A percentile compares a stretch with the other conserved stretches of the same genome.
Conservation (phyloP, 768 basidiomycete species). For the Ramaria sp. region DNA sequence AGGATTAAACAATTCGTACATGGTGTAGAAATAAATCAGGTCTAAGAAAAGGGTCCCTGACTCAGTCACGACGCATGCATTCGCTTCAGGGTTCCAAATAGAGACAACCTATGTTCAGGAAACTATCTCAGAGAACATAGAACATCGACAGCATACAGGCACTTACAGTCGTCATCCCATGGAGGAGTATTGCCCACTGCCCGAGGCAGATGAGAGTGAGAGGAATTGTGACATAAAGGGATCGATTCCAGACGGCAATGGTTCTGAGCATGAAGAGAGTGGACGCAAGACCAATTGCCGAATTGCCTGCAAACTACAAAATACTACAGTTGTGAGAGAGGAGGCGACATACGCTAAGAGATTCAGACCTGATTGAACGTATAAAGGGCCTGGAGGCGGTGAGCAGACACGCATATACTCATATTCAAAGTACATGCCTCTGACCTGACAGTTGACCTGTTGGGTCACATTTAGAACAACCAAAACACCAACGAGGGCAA, state of each 20-base stretch:
- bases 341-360: conserved; percentile 10
- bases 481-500: conserved; percentile 53
- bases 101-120: conserved; percentile 22
- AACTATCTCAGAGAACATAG: neutral
- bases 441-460: conserved; percentile 2
- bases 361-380: conserved; percentile 52
- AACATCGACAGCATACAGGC: neutral
- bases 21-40: conserved; percentile 61
- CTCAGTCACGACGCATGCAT: conserved; percentile 38
- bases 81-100: conserved; percentile 30
- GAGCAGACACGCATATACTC: conserved; percentile 23
- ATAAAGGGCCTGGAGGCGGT: conserved; percentile 39
- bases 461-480: conserved; percentile 14
- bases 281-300: neutral
- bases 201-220: conserved; percentile 45
- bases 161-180: conserved; percentile 35
- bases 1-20: conserved; percentile 16
- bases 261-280: conserved; percentile 25
- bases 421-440: conserved; percentile 39
- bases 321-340: neutral
- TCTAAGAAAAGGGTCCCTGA: conserved; percentile 49
- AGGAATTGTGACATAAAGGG: conserved; percentile 34
- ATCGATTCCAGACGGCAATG: conserved; percentile 61
- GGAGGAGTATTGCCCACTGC: conserved; percentile 57
- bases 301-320: neutral